Base-by-base conservation (phyloP, 495 filamentous ascomycete species). In the Articulospora tetracladia region DNA sequence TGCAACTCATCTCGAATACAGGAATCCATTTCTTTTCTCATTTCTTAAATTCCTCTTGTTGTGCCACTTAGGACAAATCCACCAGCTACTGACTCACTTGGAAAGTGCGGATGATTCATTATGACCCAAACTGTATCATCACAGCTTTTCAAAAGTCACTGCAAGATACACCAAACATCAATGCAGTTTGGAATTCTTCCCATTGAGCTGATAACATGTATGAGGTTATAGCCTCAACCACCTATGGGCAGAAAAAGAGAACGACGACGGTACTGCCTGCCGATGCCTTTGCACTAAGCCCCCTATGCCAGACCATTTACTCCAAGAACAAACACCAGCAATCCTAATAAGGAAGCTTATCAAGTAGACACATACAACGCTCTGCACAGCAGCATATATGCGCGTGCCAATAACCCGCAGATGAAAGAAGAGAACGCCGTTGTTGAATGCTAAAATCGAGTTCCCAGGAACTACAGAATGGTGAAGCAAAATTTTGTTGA, bases 241-340 rank as follows among this genome's bases (percentile, higher is more conserved):
- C 60, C 53, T 56, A 57, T 30, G n/a, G 19, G 47, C 53, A 52
- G n/a, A 12, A 50, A 28, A 51, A 55, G 36, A 53, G 28, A 41
- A 28, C 22, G 52, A 49, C 54, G 49, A 39, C 55, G 55, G 25
- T 41, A 58, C 27, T 24, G 44, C 22, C 26, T 22, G 26, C 20
- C 27, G 34, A 24, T 32, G 34, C 19, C 7, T 48, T 32, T 55
- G 48, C 41, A 56, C 24, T 28, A 47, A 48, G 34, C 53, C 49
- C 41, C 59, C 62, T 46, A 66, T 66, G 64, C 60, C 51, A 63
- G 60, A 54, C 52, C 64, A 34, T 60, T 25, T 63, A 63, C 60
- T 63, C 64, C 64, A 66, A 66, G n/a, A n/a, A 62, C 50, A 63
- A 49, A 44, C 10, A 30, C 64, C 39, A 57, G 30, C 60, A 49